Evolutionary conservation across 2,329 filamentous ascomycete genomes (phyloP).

Genomic region (Hypoxylon sp.): DNA sequence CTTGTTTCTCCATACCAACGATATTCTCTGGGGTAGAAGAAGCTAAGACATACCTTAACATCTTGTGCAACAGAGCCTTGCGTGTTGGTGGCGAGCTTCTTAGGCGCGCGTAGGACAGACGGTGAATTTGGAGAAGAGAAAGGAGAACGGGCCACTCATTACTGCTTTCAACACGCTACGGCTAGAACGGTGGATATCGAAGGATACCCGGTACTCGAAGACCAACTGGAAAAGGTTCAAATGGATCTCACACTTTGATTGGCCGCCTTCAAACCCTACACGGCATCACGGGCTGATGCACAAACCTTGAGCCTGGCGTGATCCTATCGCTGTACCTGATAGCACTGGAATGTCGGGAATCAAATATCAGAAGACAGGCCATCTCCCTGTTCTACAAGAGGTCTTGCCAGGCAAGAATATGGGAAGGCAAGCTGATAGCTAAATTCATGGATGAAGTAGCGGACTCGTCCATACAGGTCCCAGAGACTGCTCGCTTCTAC

Average conservation of each 20-base stretch:
- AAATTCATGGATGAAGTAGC: background rate
- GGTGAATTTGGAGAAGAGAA: background rate
- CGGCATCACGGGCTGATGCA: background rate
- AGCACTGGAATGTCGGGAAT: background rate
- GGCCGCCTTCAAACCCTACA: background rate
- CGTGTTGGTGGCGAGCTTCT: background rate
- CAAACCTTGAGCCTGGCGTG: background rate
- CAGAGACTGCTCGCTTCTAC: constrained; percentile 2
- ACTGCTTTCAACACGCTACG: background rate
- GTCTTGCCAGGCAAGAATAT: background rate
- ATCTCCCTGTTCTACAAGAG: background rate
- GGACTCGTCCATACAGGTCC: background rate
- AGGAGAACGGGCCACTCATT: background rate
- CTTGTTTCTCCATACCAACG: background rate
- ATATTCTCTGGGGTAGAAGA: background rate
- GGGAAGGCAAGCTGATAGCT: constrained; percentile 1
- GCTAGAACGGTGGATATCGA: background rate
- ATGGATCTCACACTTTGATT: background rate
- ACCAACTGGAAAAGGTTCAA: background rate
- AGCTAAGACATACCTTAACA: background rate
- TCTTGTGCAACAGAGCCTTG: constrained; percentile 1
- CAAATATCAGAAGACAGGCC: background rate
- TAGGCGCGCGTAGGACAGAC: background rate
- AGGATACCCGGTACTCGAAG: background rate
- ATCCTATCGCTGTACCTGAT: background rate